Percentiles rank a stretch among this genome's conserved stretches.
Evolutionary conservation across 1,139 yeast species (phyloP).

Genomic region (Hyphopichia burtonii): DNA sequence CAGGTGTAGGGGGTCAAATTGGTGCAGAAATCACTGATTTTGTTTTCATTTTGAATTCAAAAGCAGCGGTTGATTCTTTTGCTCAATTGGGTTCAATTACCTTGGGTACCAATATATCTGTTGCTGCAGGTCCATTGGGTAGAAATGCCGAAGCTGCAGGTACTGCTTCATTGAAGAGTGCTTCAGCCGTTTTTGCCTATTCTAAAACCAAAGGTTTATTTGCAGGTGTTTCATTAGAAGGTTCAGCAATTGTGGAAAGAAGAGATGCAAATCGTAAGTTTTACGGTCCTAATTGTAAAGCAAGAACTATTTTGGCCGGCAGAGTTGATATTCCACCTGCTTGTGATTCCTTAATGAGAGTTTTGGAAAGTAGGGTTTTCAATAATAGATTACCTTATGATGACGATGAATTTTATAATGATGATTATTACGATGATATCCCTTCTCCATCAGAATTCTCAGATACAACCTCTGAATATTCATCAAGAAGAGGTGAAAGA

Average conservation of each 20-base stretch:
- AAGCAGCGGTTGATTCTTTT: constrained; percentile 89
- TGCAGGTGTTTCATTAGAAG: constrained; percentile 97
- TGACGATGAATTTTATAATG: constrained; percentile 54
- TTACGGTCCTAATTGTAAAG: constrained; percentile 85
- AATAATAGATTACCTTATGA: constrained; percentile 52
- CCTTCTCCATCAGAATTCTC: constrained; percentile 71
- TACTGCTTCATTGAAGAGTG: constrained; percentile 82
- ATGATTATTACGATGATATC: constrained; percentile 68
- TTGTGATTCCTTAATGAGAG: constrained; percentile 85
- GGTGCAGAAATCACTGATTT: constrained; percentile 97
- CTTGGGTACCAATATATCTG: constrained; percentile 89
- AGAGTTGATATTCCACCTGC: constrained; percentile 90
- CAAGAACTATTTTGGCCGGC: constrained; percentile 79
- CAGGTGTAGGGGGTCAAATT: constrained; percentile 97
- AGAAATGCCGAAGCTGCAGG: constrained; percentile 99
- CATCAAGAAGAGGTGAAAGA: constrained; percentile 16
- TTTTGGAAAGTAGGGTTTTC: constrained; percentile 84
- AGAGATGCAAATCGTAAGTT: constrained; percentile 95
- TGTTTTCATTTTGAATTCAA: constrained; percentile 84
- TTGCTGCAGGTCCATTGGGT: constrained; percentile 98
- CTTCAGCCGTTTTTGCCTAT: constrained; percentile 89
- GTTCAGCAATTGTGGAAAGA: constrained; percentile 91
- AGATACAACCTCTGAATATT: constrained; percentile 40
- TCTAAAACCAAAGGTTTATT: constrained; percentile 95
- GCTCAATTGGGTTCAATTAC: constrained; percentile 94